phyloP scores from a whole-genome alignment of 2,329 filamentous ascomycete genomes.

The Fusarium tanahbumbuense region DNA sequence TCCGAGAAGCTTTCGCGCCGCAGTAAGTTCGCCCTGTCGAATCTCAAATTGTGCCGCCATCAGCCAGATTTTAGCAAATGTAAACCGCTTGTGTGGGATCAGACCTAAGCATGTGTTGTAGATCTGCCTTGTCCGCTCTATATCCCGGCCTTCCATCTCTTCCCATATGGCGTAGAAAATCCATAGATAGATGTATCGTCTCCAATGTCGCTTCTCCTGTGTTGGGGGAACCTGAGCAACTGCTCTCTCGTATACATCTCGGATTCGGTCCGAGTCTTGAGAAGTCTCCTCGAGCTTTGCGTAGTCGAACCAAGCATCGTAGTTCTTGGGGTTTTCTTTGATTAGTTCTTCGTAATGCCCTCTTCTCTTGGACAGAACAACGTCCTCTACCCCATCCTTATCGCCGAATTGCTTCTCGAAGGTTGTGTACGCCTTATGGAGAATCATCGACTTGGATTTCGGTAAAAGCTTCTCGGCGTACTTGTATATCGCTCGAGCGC shows the following conservation, averaged over 20 bases:
- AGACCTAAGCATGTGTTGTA: conserved; percentile 89
- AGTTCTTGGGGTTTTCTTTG: conserved; percentile 94
- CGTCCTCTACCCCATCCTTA: conserved; percentile 91
- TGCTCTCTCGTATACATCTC: conserved; percentile 94
- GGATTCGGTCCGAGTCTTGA: conserved; percentile 82
- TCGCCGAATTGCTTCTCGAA: conserved; percentile 99
- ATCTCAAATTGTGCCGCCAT: conserved; percentile 94
- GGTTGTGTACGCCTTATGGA: conserved; percentile 95
- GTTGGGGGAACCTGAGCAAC: conserved; percentile 96
- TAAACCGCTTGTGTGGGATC: conserved; percentile 96
- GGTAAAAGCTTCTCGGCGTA: conserved; percentile 93
- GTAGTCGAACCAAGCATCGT: conserved; percentile 97
- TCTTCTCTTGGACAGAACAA: conserved; percentile 92
- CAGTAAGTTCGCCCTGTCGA: conserved; percentile 81
- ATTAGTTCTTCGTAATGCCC: conserved; percentile 95
- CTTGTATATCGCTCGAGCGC: conserved; percentile 94
- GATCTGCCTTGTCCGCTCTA: conserved; percentile 84
- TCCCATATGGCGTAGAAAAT: conserved; percentile 97
- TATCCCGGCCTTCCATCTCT: conserved; percentile 84
- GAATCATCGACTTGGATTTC: conserved; percentile 81
- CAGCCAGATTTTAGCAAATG: conserved; percentile 96
- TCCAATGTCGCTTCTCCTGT: conserved; percentile 96
- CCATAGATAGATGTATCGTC: conserved; percentile 97
- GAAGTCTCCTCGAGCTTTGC: conserved; percentile 88
- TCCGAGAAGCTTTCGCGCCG: conserved; percentile 89